phyloP scores from a whole-genome alignment of 352 stramenopile species.

The Pythium sp. region DNA sequence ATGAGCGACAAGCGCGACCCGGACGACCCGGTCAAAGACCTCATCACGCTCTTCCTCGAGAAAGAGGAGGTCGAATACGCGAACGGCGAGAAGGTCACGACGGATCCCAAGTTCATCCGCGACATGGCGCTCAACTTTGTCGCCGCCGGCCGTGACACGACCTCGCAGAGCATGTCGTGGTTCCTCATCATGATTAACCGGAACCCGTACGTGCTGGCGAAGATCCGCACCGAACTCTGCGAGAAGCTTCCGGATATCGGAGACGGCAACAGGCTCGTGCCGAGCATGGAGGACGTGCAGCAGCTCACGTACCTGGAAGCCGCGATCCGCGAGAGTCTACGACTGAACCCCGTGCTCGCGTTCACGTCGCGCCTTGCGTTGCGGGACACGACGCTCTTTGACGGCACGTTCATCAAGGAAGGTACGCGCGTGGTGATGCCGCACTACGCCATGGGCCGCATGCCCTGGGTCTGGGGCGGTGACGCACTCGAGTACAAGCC shows the following conservation, averaged over 20 bases:
- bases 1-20: neutral
- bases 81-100: slow-evolving; percentile 2
- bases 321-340: slow-evolving; percentile 43
- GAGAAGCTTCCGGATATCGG: slow-evolving; percentile 2
- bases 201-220: slow-evolving; percentile 39
- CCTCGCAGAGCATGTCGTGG: slow-evolving; percentile 69
- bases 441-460: slow-evolving; percentile 59
- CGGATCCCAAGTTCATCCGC: slow-evolving; percentile 35
- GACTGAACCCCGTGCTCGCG: slow-evolving; percentile 52
- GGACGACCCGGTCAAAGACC: slow-evolving; percentile 15
- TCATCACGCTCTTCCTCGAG: slow-evolving; percentile 56
- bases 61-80: slow-evolving; percentile 24
- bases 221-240: slow-evolving; percentile 28
- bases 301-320: slow-evolving; percentile 41
- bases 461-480: slow-evolving; percentile 55
- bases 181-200: slow-evolving; percentile 72
- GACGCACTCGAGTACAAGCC: slow-evolving; percentile 65
- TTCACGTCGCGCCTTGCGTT: slow-evolving; percentile 47
- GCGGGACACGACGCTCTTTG: slow-evolving; percentile 57
- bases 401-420: slow-evolving; percentile 59
- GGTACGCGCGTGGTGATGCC: slow-evolving; percentile 58
- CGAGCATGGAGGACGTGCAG: slow-evolving; percentile 33
- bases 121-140: slow-evolving; percentile 84
- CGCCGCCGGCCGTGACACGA: slow-evolving; percentile 75
- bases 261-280: slow-evolving; percentile 9